These are phyloP conservation scores for Durusdinium trenchii DNA, from an alignment of 73 alveolate species.

Conservation along the genomic window DNA sequence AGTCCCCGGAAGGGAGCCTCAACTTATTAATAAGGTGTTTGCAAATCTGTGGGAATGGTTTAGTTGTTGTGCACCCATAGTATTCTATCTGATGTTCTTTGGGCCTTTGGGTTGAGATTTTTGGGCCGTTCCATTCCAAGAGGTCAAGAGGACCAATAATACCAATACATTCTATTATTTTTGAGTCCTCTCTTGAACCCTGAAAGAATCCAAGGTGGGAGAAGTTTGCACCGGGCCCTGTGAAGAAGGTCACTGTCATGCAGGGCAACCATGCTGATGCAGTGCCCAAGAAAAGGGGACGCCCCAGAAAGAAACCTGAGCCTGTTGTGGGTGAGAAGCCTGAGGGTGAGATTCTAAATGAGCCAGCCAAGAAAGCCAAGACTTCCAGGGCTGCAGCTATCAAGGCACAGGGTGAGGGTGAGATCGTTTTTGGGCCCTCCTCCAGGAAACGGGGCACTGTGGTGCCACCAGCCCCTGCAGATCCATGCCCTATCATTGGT, in stretches of 20 bases:
- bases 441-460: neutral
- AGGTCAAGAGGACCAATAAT: too few species aligned
- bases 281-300: neutral
- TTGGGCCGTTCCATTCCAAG: too few species aligned
- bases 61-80: neutral
- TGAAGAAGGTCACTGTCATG: neutral
- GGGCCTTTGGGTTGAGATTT: too few species aligned
- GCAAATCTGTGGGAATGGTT: neutral
- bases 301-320: neutral
- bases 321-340: neutral
- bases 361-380: neutral
- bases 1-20: neutral
- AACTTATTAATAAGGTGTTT: neutral
- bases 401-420: neutral
- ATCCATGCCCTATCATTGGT: neutral
- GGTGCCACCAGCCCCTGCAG: neutral
- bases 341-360: neutral
- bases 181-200: neutral
- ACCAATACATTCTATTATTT: too few species aligned
- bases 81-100: neutral
- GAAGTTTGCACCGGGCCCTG: slow-evolving; percentile 23
- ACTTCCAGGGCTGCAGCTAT: neutral
- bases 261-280: neutral
- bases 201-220: neutral
- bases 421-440: neutral